Conservation (phyloP, 2,329 filamentous ascomycete species). For the Volutella citrinella region DNA sequence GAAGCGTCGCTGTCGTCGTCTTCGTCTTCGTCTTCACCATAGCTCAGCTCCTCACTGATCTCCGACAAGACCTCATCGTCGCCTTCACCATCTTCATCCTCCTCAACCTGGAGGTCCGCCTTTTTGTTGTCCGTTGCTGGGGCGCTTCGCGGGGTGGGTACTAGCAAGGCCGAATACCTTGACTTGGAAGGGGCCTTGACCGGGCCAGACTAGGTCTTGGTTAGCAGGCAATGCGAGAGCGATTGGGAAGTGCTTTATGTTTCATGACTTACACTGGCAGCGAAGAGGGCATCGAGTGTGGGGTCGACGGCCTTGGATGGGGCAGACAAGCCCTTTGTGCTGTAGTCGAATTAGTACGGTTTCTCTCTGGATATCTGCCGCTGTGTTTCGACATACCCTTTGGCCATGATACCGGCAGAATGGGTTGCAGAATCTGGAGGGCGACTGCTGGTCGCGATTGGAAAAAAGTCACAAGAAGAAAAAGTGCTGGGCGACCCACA, state of each 20-base stretch:
- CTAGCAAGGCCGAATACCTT: conserved; percentile 40
- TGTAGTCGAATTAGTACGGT: conserved; percentile 23
- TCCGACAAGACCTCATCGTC: conserved; percentile 34
- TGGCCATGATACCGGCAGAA: conserved; percentile 19
- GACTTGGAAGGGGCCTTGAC: conserved; percentile 43
- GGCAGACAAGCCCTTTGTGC: conserved; percentile 39
- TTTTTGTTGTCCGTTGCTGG: too few relatives aligned
- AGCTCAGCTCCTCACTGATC: conserved; percentile 32
- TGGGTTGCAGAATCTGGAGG: conserved; percentile 6
- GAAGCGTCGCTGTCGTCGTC: conserved; percentile 21
- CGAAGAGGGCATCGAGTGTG: conserved; percentile 66
- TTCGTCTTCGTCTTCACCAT: conserved; percentile 28
- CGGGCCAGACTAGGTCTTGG: conserved; percentile 46
- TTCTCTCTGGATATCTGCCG: conserved; percentile 5
- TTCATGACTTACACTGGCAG: conserved; percentile 61
- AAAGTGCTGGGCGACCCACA: too few relatives aligned
- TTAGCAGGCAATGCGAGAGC: conserved; percentile 12
- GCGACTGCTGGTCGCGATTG: too few relatives aligned
- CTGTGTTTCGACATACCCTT: conserved; percentile 14
- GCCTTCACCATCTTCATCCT: conserved; percentile 30
- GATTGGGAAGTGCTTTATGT: conserved; percentile 6
- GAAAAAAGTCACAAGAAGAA: too few relatives aligned
- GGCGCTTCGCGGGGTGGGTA: conserved; percentile 24
- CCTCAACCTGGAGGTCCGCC: conserved; percentile 27
- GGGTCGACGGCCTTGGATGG: conserved; percentile 63